Conservation (phyloP, 352 stramenopile genomes). For the Globisporangium barbulae region DNA sequence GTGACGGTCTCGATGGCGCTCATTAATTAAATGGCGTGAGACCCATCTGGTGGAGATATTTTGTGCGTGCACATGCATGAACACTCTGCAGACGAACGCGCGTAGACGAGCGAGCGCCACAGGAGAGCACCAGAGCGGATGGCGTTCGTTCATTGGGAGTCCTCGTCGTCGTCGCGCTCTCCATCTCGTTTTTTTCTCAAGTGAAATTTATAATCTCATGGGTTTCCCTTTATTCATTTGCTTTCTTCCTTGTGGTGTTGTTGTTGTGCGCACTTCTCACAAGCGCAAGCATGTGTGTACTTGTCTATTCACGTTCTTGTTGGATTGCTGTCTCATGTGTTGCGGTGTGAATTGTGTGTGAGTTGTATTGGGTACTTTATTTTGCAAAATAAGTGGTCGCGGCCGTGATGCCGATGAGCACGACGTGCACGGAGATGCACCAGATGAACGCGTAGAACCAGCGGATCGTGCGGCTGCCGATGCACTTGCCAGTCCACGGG, state of each 20-base stretch:
- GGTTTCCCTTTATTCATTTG: neutral
- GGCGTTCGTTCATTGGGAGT: neutral
- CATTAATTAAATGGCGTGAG: slow-evolving; percentile 7
- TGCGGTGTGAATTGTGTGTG: neutral
- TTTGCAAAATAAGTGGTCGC: slow-evolving; percentile 32
- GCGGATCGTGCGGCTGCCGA: slow-evolving; percentile 75
- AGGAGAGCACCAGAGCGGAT: neutral
- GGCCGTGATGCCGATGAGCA: slow-evolving; percentile 43
- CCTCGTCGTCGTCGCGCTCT: neutral
- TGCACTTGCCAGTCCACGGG: slow-evolving; percentile 91
- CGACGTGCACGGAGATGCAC: slow-evolving; percentile 63
- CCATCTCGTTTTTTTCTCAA: slow-evolving; percentile 1
- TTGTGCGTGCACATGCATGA: neutral
- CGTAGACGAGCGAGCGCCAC: no score
- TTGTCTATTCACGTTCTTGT: neutral
- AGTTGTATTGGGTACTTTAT: neutral
- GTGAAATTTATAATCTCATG: slow-evolving; percentile 8
- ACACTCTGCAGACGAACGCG: no score
- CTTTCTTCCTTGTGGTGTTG: neutral
- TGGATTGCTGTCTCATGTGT: neutral
- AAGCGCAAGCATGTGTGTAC: neutral
- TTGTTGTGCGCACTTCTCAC: no score
- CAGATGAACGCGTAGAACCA: slow-evolving; percentile 83
- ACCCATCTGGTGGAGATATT: neutral
- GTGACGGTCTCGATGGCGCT: slow-evolving; percentile 8